A percentile compares a stretch with the other conserved stretches of the same genome.
These are phyloP conservation scores for Clitopilus passeckerianus DNA, from an alignment of 768 basidiomycete species.

Conservation along the genomic window DNA sequence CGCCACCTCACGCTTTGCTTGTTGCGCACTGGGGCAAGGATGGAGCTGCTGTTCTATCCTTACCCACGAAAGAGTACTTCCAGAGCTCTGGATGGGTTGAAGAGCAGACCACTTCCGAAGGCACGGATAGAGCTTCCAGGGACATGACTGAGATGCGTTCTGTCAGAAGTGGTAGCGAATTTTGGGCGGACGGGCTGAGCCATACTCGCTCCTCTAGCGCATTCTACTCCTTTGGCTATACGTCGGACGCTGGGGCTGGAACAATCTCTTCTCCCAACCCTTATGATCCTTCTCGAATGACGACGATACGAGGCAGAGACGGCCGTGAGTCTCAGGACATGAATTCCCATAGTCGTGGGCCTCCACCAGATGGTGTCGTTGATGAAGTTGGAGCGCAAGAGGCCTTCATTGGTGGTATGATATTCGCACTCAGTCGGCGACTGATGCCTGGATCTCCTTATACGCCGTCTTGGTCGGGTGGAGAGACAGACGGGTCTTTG, in stretches of 20 bases:
- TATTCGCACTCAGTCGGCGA: conserved; percentile 70
- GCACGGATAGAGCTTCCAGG: conserved; percentile 11
- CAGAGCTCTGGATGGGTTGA: conserved; percentile 82
- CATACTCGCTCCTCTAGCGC: conserved; percentile 52
- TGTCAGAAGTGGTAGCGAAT: conserved; percentile 68
- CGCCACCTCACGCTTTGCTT: conserved; percentile 72
- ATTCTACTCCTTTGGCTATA: conserved; percentile 36
- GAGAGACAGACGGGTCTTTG: conserved; percentile 20
- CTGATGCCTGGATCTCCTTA: conserved; percentile 76
- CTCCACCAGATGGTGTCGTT: conserved; percentile 36
- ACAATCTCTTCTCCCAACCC: conserved; percentile 18
- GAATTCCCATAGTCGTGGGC: conserved; percentile 38
- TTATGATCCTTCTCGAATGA: conserved; percentile 10
- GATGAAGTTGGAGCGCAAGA: conserved; percentile 80
- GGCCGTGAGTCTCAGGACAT: conserved; percentile 58
- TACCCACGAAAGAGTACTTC: conserved; percentile 83
- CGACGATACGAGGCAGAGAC: conserved; percentile 33
- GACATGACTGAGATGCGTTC: conserved; percentile 32
- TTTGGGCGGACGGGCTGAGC: conserved; percentile 62
- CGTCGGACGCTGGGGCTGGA: conserved; percentile 17
- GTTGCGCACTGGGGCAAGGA: conserved; percentile 78
- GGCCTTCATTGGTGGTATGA: conserved; percentile 86
- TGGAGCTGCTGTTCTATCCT: conserved; percentile 74
- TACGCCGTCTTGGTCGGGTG: conserved; percentile 47
- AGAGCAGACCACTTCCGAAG: conserved; percentile 21